Evolutionary conservation across 441 rosid genomes (phyloP), one percentile per base, ranked within the genome.

Genomic region (Gossypium lobatum): DNA sequence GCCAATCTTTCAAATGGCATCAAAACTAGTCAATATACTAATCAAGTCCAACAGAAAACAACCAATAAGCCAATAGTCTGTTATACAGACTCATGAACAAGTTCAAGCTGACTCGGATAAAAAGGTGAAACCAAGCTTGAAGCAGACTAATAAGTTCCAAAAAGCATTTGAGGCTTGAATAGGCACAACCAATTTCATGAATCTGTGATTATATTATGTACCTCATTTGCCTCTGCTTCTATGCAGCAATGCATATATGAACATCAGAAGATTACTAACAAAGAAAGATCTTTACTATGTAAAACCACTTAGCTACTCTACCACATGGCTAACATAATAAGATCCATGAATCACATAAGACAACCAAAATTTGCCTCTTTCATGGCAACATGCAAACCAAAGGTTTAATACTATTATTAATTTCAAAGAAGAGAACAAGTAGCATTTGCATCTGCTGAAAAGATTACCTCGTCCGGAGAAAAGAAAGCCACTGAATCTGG

Each of bases 401-500:
- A 73, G 48, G 28, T 21, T 52, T 17, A 48, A 60, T 18, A 70
- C 39, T 53, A 34, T 50, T 31, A 64, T 18, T 9, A 73, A 61
- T 54, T 26, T 13, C n/a, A 25, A 26, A 14, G 21, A 6, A 9
- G 64, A 54, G 46, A 75, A 55, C 67, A 59, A 76, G 50, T 66
- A 69, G 4, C 18, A 63, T 28, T 9, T 31, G 9, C 7, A 76
- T 25, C 37, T 4, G 4, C 66, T 46, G 46, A 64, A 75, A 75
- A 57, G 68, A 70, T 81, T 88, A 93, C 97, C 97, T 95, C 98
- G 82, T 95, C 97, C 1, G 96, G 91, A 50, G 99, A 95, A 85
- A 93, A 95, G 91, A 93, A 93, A 9, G 96, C 95, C 66, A 90
- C 93, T 2, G 98, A 89, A 89, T 93, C 97, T 14, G 98, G 97